Base-by-base conservation (phyloP, 225 moss, liverwort and hornwort genomes). In the Pseudoscleropodium purum region DNA sequence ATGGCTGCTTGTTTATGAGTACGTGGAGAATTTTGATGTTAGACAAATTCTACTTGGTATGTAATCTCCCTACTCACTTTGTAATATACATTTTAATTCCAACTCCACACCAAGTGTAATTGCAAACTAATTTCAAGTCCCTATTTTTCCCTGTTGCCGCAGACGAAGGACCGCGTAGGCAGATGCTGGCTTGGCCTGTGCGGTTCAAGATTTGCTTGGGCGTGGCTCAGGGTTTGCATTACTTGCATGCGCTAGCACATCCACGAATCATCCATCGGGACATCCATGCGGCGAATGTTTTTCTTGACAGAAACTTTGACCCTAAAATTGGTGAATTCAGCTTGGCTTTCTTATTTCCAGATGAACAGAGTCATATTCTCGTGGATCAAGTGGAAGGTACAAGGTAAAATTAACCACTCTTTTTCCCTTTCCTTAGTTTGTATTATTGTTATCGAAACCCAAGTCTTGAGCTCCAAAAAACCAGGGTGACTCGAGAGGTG, bases 341-440 rank as follows among this genome's bases (percentile, higher is more conserved):
- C 68, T 19, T 79, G 18, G 89, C 85, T 33, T 6, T 85, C 5
- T 39, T 72, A 3, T 80, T 79, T 14, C 52, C 70, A 13, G 62
- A 85, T 29, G 70, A 52, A 18, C 31, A 79, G 41, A 70, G 39
- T 37, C 60, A 61, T 29, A 62, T 89, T 34, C 0, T 1, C 25
- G 0, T 0, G 18, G 6, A 0, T 33, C 2, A 3, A 2, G 34
- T 79, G 1, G 33, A 7, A 25, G 52, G 72, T 27, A 19, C 63
- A 39, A 4, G 1, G 89, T 89, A 52, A 51, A 80, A 69, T 63
- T 31, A 10, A 5, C 18, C 4, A 8, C 23, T 66, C 37, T 36
- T 37, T 49, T 36, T 66, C 13, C 63, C 62, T 63, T 82, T 45
- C 9, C 33, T 31, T 23, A 4, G 43, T 14, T 16, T 52, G 19